Evolutionary conservation across 768 basidiomycete genomes (phyloP).

Genomic region (Suillus clintonianus): DNA sequence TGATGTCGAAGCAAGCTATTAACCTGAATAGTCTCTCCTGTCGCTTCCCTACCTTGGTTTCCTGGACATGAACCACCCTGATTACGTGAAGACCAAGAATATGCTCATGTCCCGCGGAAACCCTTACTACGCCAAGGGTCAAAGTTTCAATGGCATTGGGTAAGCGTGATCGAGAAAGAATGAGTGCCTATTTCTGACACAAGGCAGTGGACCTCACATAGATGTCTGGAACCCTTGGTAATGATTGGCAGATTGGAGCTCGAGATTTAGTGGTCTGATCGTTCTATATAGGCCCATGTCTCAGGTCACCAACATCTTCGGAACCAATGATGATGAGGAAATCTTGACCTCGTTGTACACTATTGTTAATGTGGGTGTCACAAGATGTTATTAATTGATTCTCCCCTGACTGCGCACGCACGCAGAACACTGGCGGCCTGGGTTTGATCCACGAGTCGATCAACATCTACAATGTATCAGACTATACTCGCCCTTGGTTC

Average conservation of each 20-base stretch:
- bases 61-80: constrained; percentile 56
- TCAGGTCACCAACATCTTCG: constrained; percentile 71
- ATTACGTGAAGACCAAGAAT: constrained; percentile 66
- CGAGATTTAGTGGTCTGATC: background rate
- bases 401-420: constrained; percentile 3
- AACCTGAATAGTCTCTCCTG: constrained; percentile 57
- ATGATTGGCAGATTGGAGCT: background rate
- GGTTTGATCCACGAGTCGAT: constrained; percentile 81
- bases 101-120: constrained; percentile 62
- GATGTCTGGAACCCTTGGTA: constrained; percentile 73
- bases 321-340: constrained; percentile 70
- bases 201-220: constrained; percentile 70
- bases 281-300: constrained; percentile 68
- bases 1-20: background rate
- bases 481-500: constrained; percentile 76
- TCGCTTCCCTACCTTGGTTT: constrained; percentile 82
- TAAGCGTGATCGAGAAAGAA: constrained; percentile 32
- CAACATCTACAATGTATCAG: constrained; percentile 54
- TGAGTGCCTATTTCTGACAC: background rate
- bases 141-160: constrained; percentile 70
- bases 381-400: background rate
- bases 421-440: constrained; percentile 68
- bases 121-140: constrained; percentile 69
- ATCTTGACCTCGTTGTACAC: constrained; percentile 62
- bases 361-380: constrained; percentile 62